Conservation (phyloP, 1,284 basidiomycete species). For the Ceratobasidium sp. region DNA sequence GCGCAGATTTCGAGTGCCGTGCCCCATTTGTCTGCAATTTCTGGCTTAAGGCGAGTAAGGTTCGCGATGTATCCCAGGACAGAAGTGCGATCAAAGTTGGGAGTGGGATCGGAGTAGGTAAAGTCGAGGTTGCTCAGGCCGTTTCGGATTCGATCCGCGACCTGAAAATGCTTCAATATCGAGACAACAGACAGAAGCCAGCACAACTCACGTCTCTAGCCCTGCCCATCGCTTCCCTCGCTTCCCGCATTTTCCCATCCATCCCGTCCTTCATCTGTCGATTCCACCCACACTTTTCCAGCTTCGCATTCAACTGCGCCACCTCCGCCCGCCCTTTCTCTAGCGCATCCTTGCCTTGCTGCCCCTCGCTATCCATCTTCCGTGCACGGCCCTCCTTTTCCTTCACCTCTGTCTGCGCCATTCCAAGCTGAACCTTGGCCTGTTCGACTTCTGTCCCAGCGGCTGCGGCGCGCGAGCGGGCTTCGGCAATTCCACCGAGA, state of each 20-base stretch:
- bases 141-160: constrained; percentile 77
- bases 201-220: constrained; percentile 69
- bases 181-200: constrained; percentile 26
- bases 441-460: constrained; percentile 89
- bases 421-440: constrained; percentile 77
- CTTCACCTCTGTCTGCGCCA: constrained; percentile 85
- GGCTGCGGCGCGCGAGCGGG: constrained; percentile 78
- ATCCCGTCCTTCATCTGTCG: constrained; percentile 74
- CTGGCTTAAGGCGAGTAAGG: constrained; percentile 75
- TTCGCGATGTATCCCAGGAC: constrained; percentile 96
- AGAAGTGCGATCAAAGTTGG: constrained; percentile 84
- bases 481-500: constrained; percentile 95
- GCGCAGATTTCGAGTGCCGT: constrained; percentile 96
- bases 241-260: constrained; percentile 67
- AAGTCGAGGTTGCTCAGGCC: constrained; percentile 83
- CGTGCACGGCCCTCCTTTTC: constrained; percentile 83
- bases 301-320: constrained; percentile 64
- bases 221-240: constrained; percentile 67
- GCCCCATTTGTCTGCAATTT: constrained; percentile 78
- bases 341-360: constrained; percentile 78
- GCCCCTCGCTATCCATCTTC: constrained; percentile 84
- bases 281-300: constrained; percentile 81
- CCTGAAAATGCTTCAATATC: constrained; percentile 58
- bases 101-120: constrained; percentile 80
- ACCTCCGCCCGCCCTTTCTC: constrained; percentile 70